phyloP scores from a whole-genome alignment of 257 asterid species.

The Nemophila menziesii region DNA sequence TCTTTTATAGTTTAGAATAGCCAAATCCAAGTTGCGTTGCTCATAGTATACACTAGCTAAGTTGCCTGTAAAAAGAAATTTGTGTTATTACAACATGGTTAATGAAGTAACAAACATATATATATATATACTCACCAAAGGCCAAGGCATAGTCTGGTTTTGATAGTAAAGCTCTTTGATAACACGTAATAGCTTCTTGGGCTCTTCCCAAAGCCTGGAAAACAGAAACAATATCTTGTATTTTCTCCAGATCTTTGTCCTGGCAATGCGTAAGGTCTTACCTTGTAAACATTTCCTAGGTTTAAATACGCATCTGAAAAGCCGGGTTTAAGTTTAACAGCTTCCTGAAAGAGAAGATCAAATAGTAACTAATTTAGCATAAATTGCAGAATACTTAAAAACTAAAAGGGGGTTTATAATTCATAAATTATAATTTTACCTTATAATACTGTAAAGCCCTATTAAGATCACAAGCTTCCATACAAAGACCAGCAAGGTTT shows the following conservation, averaged over 20 bases:
- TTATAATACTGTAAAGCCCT: constrained; percentile 94
- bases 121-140: constrained; percentile 47
- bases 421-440: constrained; percentile 26
- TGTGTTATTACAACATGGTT: no score
- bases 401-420: not conserved
- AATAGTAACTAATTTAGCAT: not conserved
- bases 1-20: constrained; percentile 76
- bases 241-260: constrained; percentile 40
- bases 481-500: constrained; percentile 94
- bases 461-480: constrained; percentile 91
- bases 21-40: constrained; percentile 93
- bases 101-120: not conserved
- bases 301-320: constrained; percentile 87
- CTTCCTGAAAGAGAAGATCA: constrained; percentile 50
- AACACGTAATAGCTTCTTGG: constrained; percentile 86
- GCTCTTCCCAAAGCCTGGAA: constrained; percentile 93
- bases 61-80: constrained; percentile 64
- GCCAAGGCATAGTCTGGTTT: constrained; percentile 95
- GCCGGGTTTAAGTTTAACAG: constrained; percentile 89
- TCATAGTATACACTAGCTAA: constrained; percentile 87
- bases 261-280: constrained; percentile 35
- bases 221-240: constrained; percentile 43
- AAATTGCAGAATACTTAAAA: not conserved
- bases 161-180: constrained; percentile 84
- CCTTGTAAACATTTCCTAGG: constrained; percentile 98